Base-by-base conservation (phyloP, 306 rosid genomes). In the Trifolium fragiferum region DNA sequence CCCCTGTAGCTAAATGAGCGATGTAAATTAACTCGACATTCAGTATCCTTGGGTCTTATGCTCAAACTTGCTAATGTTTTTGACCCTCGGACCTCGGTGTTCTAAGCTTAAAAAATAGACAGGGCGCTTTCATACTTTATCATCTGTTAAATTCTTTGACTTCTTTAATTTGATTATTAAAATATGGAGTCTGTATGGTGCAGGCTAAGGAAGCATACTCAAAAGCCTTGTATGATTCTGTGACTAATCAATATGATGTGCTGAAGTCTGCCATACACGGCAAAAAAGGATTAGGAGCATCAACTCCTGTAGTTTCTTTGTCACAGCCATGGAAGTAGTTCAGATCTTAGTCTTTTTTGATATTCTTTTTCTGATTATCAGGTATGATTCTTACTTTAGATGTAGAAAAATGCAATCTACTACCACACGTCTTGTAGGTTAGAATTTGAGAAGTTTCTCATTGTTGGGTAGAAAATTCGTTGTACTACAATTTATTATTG, bases 281-380 rank as follows among this genome's bases (percentile, higher is more conserved):
- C 37, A 77, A 69, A 72, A 82, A 82, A 81, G 99, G 97, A 78
- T 73, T 84, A 30, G 23, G 49, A n/a, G 96, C 97, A 59, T 89
- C 98, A 66, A 86, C 78, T 46, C 85, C 89, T 6, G 77, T 46
- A 71, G 84, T 95, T 66, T 83, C 90, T 76, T 78, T 95, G 87
- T 87, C 97, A 27, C 99, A 95, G 80, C 92, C 97, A 8, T 90
- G 99, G 97, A 83, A 74, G 82, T 90, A 89, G 89, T 78, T 83
- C 43, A 46, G 43, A 59, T 74, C 70, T 30, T 70, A 61, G 61
- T 68, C 58, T 54, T 76, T 63, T 78, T 54, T 46, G 10, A 40
- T 73, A 55, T 72, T 70, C 72, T 38, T 80, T 77, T 18, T 72
- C 74, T 65, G 68, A 37, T 75, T 38, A 74, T 81, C 84, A 83